Evolutionary conservation across 345 rosid species (phyloP).

Genomic region (Cochlearia excelsa): DNA sequence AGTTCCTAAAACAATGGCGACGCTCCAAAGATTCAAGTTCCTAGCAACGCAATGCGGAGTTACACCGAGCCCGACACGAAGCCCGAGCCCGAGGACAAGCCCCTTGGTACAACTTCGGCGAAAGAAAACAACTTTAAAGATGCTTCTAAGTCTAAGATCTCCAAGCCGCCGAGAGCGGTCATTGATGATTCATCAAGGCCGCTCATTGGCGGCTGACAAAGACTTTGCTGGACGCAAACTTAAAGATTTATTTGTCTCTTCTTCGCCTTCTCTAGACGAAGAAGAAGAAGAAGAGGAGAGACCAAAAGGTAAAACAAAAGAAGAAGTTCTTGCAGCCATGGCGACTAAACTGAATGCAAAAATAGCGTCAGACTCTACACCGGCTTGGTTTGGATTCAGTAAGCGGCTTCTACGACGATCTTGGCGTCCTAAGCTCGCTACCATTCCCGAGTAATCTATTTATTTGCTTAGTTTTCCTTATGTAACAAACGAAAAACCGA

Average conservation of each 20-base stretch:
- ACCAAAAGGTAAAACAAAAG: constrained; percentile 29
- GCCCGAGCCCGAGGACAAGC: constrained; percentile 75
- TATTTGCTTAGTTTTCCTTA: too few species aligned
- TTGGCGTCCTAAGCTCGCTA: constrained; percentile 76
- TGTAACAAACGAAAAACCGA: too few species aligned
- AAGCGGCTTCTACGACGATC: constrained; percentile 54
- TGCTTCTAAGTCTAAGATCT: constrained; percentile 59
- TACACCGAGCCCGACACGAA: constrained; percentile 65
- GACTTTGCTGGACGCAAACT: constrained; percentile 42
- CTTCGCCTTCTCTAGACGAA: constrained; percentile 39
- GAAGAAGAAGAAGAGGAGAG: constrained; percentile 12
- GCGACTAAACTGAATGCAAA: constrained; percentile 25
- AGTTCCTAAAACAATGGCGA: constrained; percentile 48
- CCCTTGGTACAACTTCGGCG: constrained; percentile 66
- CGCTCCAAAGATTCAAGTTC: constrained; percentile 80
- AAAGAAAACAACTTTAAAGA: constrained; percentile 65
- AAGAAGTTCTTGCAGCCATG: constrained; percentile 35
- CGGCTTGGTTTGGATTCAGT: constrained; percentile 68
- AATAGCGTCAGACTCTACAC: constrained; percentile 34
- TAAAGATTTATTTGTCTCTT: constrained; percentile 67
- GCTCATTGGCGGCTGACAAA: not conserved
- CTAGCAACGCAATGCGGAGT: constrained; percentile 86
- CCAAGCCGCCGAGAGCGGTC: constrained; percentile 36
- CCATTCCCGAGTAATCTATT: constrained; percentile 51
- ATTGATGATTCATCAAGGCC: constrained; percentile 21